Base-by-base conservation (phyloP, 176 grass and related monocot species). In the Themeda triandra region DNA sequence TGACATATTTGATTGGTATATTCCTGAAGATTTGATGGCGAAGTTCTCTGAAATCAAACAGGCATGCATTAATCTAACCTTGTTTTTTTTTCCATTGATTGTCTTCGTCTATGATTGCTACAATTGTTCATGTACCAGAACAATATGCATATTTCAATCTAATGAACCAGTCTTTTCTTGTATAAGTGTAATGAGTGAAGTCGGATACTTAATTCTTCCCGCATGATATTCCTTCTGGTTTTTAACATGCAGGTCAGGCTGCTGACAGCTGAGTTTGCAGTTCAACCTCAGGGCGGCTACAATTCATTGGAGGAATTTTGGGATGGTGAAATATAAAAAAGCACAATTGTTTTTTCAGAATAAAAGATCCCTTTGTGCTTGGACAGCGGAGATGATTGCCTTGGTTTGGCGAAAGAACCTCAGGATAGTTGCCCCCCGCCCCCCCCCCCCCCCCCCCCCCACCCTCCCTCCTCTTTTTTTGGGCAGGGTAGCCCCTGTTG, bases 251-350 rank as follows among this genome's bases (percentile, higher is more conserved):
- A 91, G 86, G 66, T 59, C 41, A 88, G 71, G 49, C 35, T 86
- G 68, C 36, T 91, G 4, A 75, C 13, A 75, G 62, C 62, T 1
- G 68, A 86, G 15, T 70, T 87, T 10, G 62, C 53, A 28, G 48
- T 86, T 49, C 69, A 81, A 13, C 82, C 85, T 1, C 27, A 73
- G 63, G 46, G 80, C 48, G 25, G 86, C 25, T 88, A 84, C 75
- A 88, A 73, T 78, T 77, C 82, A 6, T 23, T 86, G 35, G 92
- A 91, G 70, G 92, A 94, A 10, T 30, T 94, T 14, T 91, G 92
- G 89, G 89, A 94, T 68, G 83, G 89, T 31, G 92, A 94, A 77
- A 93, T 92, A 37, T 92, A 29, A 86, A 29, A 86, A 63, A 8
- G 4, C 56, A 24, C 12, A 45, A 6, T 62, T 45, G 18, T 28